Evolutionary conservation across 2,329 filamentous ascomycete species (phyloP).

Genomic region (Penicillium freii): DNA sequence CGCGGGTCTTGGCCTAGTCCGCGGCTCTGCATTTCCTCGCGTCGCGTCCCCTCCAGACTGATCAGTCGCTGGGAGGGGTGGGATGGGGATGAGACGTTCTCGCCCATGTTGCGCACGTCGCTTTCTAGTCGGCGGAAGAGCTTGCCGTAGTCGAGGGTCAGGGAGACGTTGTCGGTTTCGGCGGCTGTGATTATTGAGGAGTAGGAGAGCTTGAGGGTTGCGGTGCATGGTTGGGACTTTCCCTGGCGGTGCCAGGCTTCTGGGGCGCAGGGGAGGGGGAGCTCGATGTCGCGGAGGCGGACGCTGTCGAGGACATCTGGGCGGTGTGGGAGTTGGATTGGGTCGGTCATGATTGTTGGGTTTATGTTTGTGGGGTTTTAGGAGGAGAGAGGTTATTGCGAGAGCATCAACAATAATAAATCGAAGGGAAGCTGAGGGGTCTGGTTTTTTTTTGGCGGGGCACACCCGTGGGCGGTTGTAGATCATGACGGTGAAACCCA

Average conservation of each 20-base stretch:
- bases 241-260: constrained; percentile 48
- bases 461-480: constrained; percentile 6
- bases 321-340: constrained; percentile 32
- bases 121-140: constrained; percentile 44
- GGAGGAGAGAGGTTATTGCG: background rate
- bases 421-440: constrained; percentile 8
- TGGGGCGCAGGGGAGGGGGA: constrained; percentile 44
- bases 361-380: background rate
- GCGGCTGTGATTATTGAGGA: constrained; percentile 43
- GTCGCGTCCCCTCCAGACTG: constrained; percentile 28
- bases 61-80: constrained; percentile 26
- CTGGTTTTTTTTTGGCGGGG: constrained; percentile 22
- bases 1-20: constrained; percentile 37
- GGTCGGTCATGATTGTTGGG: constrained; percentile 23
- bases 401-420: background rate
- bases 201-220: constrained; percentile 45
- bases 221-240: constrained; percentile 47
- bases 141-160: constrained; percentile 50
- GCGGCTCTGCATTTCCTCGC: constrained; percentile 30
- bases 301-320: constrained; percentile 40
- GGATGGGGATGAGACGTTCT: constrained; percentile 17
- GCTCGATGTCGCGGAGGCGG: constrained; percentile 44
- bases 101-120: constrained; percentile 33
- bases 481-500: constrained; percentile 20
- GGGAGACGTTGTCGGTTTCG: constrained; percentile 44